These are phyloP conservation scores for Sungouiozyma intestinalis DNA, from an alignment of 805 yeast species.

Conservation along the genomic window DNA sequence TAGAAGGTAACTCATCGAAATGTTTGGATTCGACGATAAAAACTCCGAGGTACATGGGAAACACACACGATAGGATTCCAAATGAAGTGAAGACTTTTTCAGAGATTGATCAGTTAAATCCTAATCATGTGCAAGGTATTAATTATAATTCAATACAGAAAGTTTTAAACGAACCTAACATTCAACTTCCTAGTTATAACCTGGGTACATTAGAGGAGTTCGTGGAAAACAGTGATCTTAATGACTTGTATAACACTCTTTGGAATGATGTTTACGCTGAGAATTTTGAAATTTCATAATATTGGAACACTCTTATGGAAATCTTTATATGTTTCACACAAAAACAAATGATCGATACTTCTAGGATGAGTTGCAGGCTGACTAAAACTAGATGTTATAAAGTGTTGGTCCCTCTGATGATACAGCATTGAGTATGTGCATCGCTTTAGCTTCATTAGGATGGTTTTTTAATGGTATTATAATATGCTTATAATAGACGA, in stretches of 20 bases:
- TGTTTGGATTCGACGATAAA: too few relatives aligned
- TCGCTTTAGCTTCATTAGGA: too few relatives aligned
- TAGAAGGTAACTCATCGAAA: not conserved
- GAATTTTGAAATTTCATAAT: not conserved
- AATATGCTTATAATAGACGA: not conserved
- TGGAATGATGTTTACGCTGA: slow-evolving; percentile 23
- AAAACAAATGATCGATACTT: not conserved
- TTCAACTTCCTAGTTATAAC: slow-evolving; percentile 9
- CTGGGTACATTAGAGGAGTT: slow-evolving; percentile 28
- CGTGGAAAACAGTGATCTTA: slow-evolving; percentile 20
- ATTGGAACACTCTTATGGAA: not conserved
- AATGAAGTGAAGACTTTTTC: not conserved
- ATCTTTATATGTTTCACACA: not conserved
- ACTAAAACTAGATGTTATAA: too few relatives aligned
- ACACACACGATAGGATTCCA: not conserved
- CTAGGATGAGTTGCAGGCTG: not conserved
- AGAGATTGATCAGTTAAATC: not conserved
- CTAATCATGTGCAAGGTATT: not conserved
- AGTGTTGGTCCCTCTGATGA: too few relatives aligned
- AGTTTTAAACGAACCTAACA: not conserved
- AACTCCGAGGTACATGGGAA: not conserved
- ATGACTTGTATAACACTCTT: slow-evolving; percentile 20
- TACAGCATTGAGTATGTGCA: too few relatives aligned
- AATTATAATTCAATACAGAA: not conserved
- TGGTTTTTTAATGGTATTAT: too few relatives aligned